Conservation (phyloP, 2,329 filamentous ascomycete genomes). For the Phaeosphaeriaceae sp. region DNA sequence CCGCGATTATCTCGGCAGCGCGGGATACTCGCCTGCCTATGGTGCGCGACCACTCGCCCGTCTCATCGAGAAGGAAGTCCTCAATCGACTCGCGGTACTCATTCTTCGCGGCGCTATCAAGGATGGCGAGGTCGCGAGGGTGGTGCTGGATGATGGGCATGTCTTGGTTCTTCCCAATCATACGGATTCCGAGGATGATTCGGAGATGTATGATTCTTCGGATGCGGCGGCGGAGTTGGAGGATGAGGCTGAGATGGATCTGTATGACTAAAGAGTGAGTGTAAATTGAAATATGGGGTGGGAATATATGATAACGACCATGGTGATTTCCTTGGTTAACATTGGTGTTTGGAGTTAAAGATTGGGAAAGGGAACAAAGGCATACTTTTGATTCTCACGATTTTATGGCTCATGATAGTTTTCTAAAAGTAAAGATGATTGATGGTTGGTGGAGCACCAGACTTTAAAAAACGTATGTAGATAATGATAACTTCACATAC, state of each 20-base stretch:
- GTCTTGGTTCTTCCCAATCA: slow-evolving; percentile 87
- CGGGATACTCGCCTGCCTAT: slow-evolving; percentile 94
- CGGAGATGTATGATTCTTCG: slow-evolving; percentile 76
- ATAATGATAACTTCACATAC: slow-evolving; percentile 7
- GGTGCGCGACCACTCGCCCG: slow-evolving; percentile 87
- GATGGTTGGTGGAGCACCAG: no score
- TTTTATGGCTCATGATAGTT: not conserved
- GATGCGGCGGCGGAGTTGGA: slow-evolving; percentile 75
- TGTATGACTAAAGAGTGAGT: slow-evolving; percentile 64
- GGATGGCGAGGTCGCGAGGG: slow-evolving; percentile 82
- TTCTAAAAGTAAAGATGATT: slow-evolving; percentile 4
- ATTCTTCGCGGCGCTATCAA: slow-evolving; percentile 84
- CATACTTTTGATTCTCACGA: not conserved
- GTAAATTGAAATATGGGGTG: not conserved
- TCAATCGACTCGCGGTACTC: slow-evolving; percentile 90
- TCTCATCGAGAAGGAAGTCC: slow-evolving; percentile 95
- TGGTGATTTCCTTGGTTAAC: slow-evolving; percentile 11
- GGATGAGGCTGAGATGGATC: slow-evolving; percentile 63
- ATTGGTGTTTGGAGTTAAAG: slow-evolving; percentile 16
- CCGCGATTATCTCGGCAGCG: slow-evolving; percentile 88
- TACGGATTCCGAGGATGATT: slow-evolving; percentile 69
- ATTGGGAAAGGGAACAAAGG: slow-evolving; percentile 7
- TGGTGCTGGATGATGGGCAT: slow-evolving; percentile 79
- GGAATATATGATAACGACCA: not conserved
- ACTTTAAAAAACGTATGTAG: slow-evolving; percentile 12